Evolutionary conservation across 2,329 filamentous ascomycete genomes (phyloP).

Genomic region (Pseudocercospora pini-densiflorae): DNA sequence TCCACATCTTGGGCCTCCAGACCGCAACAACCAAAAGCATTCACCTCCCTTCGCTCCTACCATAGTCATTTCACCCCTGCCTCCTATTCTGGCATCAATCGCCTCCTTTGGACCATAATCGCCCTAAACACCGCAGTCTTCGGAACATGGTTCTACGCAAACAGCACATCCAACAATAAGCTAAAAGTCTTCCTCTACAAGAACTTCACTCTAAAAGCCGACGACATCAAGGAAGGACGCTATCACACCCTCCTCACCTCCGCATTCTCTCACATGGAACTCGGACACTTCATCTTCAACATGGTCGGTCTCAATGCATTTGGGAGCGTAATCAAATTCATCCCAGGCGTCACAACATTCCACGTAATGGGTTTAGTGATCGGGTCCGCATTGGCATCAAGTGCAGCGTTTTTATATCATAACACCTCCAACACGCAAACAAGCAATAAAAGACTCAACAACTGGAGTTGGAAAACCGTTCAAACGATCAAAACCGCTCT

Average conservation of each 20-base stretch:
- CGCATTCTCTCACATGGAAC: constrained; percentile 45
- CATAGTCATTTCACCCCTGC: neutral
- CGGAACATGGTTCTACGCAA: constrained; percentile 42
- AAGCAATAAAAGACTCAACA: neutral
- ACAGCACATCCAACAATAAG: constrained; percentile 25
- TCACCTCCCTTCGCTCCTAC: neutral
- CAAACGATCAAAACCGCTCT: constrained; percentile 21
- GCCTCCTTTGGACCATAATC: constrained; percentile 43
- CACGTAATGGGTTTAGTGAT: constrained; percentile 33
- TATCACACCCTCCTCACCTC: constrained; percentile 47
- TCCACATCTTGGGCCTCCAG: neutral
- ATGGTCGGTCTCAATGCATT: constrained; percentile 48
- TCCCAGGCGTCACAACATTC: constrained; percentile 36
- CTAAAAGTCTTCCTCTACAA: constrained; percentile 27
- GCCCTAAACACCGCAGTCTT: constrained; percentile 48
- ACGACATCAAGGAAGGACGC: constrained; percentile 36
- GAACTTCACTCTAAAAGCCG: constrained; percentile 41
- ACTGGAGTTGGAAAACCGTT: neutral
- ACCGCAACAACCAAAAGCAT: neutral
- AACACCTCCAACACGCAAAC: neutral
- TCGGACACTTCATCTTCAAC: constrained; percentile 47
- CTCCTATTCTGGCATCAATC: constrained; percentile 11
- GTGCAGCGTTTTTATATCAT: constrained; percentile 31
- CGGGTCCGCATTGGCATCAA: constrained; percentile 34
- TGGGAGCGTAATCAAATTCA: constrained; percentile 38